Percentiles rank a stretch among this genome's conserved stretches.
Evolutionary conservation across 805 yeast species (phyloP).

Genomic region (Hanseniaspora clermontiae): DNA sequence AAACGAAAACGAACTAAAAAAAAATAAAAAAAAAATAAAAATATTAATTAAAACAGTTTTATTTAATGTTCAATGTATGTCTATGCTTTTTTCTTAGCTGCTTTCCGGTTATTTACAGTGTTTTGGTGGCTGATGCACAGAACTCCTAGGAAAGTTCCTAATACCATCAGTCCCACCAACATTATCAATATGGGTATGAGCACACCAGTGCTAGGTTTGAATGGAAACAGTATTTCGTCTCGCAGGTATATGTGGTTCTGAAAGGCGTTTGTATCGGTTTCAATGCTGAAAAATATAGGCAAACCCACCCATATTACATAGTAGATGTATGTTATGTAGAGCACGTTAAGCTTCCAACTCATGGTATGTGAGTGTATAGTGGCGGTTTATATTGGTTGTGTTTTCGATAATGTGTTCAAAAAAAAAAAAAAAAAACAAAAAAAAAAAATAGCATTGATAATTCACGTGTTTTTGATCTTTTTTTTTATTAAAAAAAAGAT

Average conservation of each 20-base stretch:
- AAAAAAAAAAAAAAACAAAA: no score
- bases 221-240: slow-evolving; percentile 20
- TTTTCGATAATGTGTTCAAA: neutral
- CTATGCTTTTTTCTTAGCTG: neutral
- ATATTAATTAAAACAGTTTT: neutral
- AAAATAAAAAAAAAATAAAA: neutral
- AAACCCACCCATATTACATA: slow-evolving; percentile 24
- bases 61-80: neutral
- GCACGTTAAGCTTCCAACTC: neutral
- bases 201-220: slow-evolving; percentile 25
- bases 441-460: neutral
- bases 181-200: slow-evolving; percentile 24
- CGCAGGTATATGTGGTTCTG: neutral
- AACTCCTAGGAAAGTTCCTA: slow-evolving; percentile 22
- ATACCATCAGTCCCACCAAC: slow-evolving; percentile 21
- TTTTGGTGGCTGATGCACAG: slow-evolving; percentile 12
- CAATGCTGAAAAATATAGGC: slow-evolving; percentile 20
- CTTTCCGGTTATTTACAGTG: neutral
- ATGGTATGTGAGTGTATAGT: neutral
- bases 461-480: neutral
- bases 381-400: no score
- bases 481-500: no score
- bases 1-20: slow-evolving; percentile 2
- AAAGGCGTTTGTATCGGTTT: neutral
- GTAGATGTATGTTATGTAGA: slow-evolving; percentile 17